Evolutionary conservation across 140 eudicot genomes (phyloP).

Genomic region (Anethum foeniculum): DNA sequence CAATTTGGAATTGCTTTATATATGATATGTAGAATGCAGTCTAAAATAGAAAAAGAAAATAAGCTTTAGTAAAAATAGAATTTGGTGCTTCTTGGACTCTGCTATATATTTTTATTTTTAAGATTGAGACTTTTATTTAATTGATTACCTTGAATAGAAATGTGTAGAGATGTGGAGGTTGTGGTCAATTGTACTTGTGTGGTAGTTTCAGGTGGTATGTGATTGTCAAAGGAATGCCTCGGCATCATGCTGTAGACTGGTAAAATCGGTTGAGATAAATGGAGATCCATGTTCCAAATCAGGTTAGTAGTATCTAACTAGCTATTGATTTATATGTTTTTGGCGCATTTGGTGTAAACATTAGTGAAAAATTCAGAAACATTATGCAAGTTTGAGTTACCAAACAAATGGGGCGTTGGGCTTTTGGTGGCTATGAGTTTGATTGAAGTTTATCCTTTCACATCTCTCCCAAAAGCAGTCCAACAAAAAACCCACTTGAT

Average conservation of each 20-base stretch:
- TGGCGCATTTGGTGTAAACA: neutral
- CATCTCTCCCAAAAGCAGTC: constrained; percentile 6
- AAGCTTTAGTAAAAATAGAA: constrained; percentile 24
- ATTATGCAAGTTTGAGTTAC: neutral
- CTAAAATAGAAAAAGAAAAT: constrained; percentile 14
- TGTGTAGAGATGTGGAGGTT: neutral
- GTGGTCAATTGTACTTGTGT: neutral
- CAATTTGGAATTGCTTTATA: constrained; percentile 49
- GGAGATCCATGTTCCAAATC: neutral
- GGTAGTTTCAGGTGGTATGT: constrained; percentile 1
- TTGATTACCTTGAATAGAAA: neutral
- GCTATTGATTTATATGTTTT: neutral
- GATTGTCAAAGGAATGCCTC: neutral
- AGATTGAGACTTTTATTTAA: neutral
- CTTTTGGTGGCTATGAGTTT: neutral
- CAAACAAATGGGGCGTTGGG: neutral
- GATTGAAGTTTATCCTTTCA: constrained; percentile 3
- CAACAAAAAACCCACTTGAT: neutral
- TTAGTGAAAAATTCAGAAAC: neutral
- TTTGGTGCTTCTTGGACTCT: neutral
- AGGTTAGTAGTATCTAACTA: neutral
- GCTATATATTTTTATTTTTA: neutral
- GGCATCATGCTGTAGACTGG: neutral
- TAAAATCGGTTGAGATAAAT: neutral
- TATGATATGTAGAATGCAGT: constrained; percentile 52